Percentiles rank a stretch among this genome's conserved stretches.
Evolutionary conservation across 768 basidiomycete species (phyloP).

Genomic region (Serpula lacrymans): DNA sequence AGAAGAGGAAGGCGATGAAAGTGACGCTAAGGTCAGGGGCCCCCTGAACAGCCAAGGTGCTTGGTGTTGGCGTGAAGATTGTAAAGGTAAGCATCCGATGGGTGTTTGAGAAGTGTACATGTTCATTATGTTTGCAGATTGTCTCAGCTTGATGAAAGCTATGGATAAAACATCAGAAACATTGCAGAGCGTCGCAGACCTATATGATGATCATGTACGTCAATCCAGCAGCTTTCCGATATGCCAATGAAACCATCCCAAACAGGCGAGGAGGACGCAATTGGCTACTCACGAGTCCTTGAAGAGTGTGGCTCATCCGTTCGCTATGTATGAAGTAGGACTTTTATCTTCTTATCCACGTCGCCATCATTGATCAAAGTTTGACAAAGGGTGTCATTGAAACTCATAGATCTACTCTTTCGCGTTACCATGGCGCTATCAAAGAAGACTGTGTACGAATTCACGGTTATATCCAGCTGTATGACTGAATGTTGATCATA

Average conservation of each 20-base stretch:
- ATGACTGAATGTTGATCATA: background rate
- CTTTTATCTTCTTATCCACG: background rate
- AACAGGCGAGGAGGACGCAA: constrained; percentile 69
- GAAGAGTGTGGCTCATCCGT: constrained; percentile 74
- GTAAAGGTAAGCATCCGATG: constrained; percentile 47
- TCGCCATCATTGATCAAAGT: background rate
- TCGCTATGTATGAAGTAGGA: constrained; percentile 63
- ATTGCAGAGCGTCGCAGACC: constrained; percentile 68
- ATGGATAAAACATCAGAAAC: constrained; percentile 74
- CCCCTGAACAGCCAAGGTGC: constrained; percentile 69
- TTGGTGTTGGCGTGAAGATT: constrained; percentile 85
- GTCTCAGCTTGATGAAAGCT: constrained; percentile 74
- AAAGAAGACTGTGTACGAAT: constrained; percentile 34
- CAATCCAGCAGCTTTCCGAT: background rate
- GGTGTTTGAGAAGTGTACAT: background rate
- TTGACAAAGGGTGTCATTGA: constrained; percentile 57
- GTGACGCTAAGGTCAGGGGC: constrained; percentile 44
- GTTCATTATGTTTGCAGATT: constrained; percentile 41
- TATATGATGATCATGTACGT: constrained; percentile 77
- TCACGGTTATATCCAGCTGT: too few relatives aligned
- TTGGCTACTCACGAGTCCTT: constrained; percentile 72
- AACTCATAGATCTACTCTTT: constrained; percentile 69
- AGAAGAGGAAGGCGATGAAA: constrained; percentile 44
- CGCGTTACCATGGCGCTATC: constrained; percentile 58
- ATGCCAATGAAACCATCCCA: background rate